Evolutionary conservation across 257 asterid species (phyloP), one percentile per base, ranked within the genome.

Genomic region (Penstemon davidsonii): DNA sequence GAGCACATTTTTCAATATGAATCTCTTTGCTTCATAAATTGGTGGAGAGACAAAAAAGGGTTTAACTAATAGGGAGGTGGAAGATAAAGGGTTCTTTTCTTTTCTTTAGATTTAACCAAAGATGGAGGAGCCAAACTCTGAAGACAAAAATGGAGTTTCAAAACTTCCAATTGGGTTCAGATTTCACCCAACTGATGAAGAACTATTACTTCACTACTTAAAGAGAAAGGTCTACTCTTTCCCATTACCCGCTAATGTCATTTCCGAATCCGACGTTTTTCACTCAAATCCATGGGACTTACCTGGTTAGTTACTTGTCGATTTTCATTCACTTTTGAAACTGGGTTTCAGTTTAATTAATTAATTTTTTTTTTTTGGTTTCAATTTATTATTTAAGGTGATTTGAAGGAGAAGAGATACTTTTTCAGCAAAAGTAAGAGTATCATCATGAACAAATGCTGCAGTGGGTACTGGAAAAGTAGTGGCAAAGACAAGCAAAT

Each of bases 91-190:
- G 42, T 3, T 68, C 59, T 3, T 38, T 15, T 8, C 4, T 15
- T 15, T 15, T 15, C 18, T 15, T 15, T 15, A 15, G 18, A 15
- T 15, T 15, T 15, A 15, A 15, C n/a, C 33, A 39, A 15, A 58
- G 9, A 73, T 68, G 76, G 75, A 46, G 71, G 43, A 10, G 58
- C 52, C 51, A 6, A 65, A 58, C 52, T 62, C 45, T 51, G 76
- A 49, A 53, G 69, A 66, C 5, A 73, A 53, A 18, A 64, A 73
- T 55, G 71, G 62, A 42, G 63, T 11, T 37, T 36, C 13, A 3
- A 72, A 66, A 12, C 63, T 82, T 62, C 90, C 90, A 1, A 71
- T 82, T 73, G 86, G 88, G 54, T 85, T 85, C 74, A 78, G 88
- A 75, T 85, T 85, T 65, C 72, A 54, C 45, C 89, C 86, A 4